Conservation (phyloP, 495 filamentous ascomycete genomes). For the Penicillium silybi region DNA sequence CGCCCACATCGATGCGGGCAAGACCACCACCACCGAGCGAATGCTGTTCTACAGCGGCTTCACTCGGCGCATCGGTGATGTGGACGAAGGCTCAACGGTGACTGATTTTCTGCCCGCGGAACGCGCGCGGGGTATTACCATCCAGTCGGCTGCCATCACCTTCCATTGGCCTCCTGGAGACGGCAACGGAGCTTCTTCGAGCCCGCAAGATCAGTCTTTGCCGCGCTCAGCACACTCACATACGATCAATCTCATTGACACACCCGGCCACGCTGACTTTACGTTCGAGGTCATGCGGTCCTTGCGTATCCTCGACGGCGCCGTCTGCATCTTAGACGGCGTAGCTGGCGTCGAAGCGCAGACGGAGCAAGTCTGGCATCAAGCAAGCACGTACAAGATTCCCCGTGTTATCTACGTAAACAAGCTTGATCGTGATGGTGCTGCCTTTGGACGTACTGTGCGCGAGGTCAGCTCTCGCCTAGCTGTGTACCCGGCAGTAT, state of each 20-base stretch:
- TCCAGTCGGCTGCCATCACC: slow-evolving; percentile 95
- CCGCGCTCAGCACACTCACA: slow-evolving; percentile 47
- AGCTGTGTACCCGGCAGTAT: slow-evolving; percentile 80
- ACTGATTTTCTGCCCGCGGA: slow-evolving; percentile 98
- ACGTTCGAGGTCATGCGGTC: slow-evolving; percentile 96
- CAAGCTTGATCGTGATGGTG: slow-evolving; percentile 93
- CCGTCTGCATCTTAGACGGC: slow-evolving; percentile 92
- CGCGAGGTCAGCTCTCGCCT: slow-evolving; percentile 79
- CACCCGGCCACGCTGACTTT: slow-evolving; percentile 96
- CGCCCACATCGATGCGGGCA: slow-evolving; percentile 98
- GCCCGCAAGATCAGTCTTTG: slow-evolving; percentile 19
- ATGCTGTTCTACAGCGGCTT: slow-evolving; percentile 98
- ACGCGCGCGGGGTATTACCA: slow-evolving; percentile 90
- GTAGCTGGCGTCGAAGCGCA: slow-evolving; percentile 98
- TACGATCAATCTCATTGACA: slow-evolving; percentile 93
- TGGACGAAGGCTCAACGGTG: slow-evolving; percentile 94
- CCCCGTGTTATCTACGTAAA: slow-evolving; percentile 89
- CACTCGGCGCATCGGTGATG: slow-evolving; percentile 87
- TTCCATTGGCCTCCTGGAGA: slow-evolving; percentile 75
- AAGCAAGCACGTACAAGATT: slow-evolving; percentile 80
- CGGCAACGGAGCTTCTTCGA: slow-evolving; percentile 14
- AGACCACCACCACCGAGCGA: slow-evolving; percentile 98
- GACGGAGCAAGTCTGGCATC: slow-evolving; percentile 94
- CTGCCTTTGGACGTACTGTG: slow-evolving; percentile 81
- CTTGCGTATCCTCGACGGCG: slow-evolving; percentile 87